A percentile compares a stretch with the other conserved stretches of the same genome.
Conservation (phyloP, 164 flowering plant genomes). For the Dillenia turbinata region DNA sequence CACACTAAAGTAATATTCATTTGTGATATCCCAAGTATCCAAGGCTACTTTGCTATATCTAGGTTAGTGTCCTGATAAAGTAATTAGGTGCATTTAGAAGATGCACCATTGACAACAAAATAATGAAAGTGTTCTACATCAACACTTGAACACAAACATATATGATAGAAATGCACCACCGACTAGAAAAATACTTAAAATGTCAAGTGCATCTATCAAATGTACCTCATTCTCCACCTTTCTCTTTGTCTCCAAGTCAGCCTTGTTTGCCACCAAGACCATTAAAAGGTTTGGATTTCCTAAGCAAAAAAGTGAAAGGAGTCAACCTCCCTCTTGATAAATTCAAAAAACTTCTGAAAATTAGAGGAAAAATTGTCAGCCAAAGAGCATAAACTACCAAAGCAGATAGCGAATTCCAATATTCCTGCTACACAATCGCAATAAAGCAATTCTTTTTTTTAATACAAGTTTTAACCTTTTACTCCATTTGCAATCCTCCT, state of each 20-base stretch:
- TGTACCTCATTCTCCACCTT: constrained; percentile 35
- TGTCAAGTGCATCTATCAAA: background rate
- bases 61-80: no score
- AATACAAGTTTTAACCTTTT: background rate
- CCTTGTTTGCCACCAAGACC: constrained; percentile 44
- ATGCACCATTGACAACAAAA: no score
- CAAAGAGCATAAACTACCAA: background rate
- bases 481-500: no score
- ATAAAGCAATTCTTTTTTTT: background rate
- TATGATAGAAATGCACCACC: background rate
- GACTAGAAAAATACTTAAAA: background rate
- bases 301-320: constrained; percentile 1
- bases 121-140: background rate
- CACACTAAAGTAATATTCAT: no score
- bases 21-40: no score
- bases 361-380: background rate
- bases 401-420: background rate
- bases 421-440: background rate
- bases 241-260: constrained; percentile 36
- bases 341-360: background rate
- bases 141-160: background rate
- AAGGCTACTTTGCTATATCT: no score
- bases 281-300: constrained; percentile 42
- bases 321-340: background rate
- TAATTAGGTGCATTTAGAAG: no score